Base-by-base conservation (phyloP, 306 rosid species). In the Canavalia gladiata region DNA sequence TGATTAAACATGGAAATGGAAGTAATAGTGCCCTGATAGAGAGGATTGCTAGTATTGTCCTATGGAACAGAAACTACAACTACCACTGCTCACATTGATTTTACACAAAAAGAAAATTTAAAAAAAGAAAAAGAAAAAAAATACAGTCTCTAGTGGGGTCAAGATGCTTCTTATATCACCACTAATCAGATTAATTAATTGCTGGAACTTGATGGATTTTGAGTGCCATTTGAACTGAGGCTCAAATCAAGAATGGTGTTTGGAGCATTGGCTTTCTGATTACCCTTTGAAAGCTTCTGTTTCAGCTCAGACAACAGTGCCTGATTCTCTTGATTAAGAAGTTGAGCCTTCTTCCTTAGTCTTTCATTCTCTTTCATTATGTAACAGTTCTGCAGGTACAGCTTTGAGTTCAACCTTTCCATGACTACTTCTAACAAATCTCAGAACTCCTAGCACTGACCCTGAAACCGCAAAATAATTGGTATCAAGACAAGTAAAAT, bases 391-490 rank as follows among this genome's bases (percentile, higher is more conserved):
- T 96, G 94, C 86, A 96, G 72, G 84, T 89, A 92, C 81, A 96
- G 90, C 89, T 96, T 91, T 60, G 99, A 93, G 97, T 96, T 96
- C 81, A 96, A 81, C 74, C 97, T 90, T 59, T 96, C 99, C 99
- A 96, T 95, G 60, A 28, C 79, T 74, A 51, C 74, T 66, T 47
- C 25, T 18, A 56, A 47, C 4, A 47, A 64, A 41, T 8, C 25
- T 31, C 75, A 55, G 1, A 46, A 78, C 7, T 54, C 1, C 59
- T 57, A 42, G 12, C 41, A 60, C 25, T 43, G 9, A 72, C 30
- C 88, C 92, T 87, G 90, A 76, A 86, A 86, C 46, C 52, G 47
- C 5, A 37, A 69, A 71, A 43, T 2, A 59, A 34, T 30, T 6
- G 13, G 30, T 47, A 9, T 10, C 54, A 28, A 11, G 37, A 10